Evolutionary conservation across 75 land plant species (phyloP).

Genomic region (Isoetes taiwanensis): DNA sequence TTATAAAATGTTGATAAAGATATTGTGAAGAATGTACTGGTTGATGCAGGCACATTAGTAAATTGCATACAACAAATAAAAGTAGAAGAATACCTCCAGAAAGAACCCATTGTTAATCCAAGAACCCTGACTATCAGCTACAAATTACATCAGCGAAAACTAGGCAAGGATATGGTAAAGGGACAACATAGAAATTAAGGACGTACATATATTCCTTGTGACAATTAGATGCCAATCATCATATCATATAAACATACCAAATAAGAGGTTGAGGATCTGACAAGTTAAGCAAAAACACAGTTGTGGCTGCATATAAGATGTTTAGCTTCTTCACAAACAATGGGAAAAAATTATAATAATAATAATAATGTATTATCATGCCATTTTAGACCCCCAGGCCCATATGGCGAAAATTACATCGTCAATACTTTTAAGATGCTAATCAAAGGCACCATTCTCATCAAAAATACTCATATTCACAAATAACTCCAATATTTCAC

Average conservation of each 20-base stretch:
- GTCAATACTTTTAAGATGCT: too few species aligned
- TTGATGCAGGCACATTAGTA: constrained; percentile 3
- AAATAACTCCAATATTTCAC: too few species aligned
- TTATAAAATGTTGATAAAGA: too few species aligned
- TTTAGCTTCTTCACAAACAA: background rate
- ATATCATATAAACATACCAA: constrained; percentile 23
- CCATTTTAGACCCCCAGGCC: too few species aligned
- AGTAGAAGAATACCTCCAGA: constrained; percentile 59
- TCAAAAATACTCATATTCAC: too few species aligned
- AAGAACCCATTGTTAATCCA: constrained; percentile 77
- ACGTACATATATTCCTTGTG: too few species aligned
- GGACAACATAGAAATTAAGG: background rate
- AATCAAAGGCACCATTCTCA: too few species aligned
- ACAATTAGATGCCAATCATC: constrained; percentile 1
- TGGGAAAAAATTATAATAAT: too few species aligned
- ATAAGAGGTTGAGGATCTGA: constrained; percentile 80
- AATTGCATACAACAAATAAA: background rate
- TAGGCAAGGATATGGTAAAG: background rate
- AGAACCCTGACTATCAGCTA: constrained; percentile 86
- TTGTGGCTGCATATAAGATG: constrained; percentile 56
- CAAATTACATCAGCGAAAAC: constrained; percentile 7
- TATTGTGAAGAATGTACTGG: background rate
- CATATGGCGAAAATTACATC: too few species aligned
- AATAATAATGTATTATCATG: too few species aligned
- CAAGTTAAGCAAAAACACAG: constrained; percentile 58